A percentile compares a stretch with the other conserved stretches of the same genome.
Evolutionary conservation across 2,329 filamentous ascomycete species (phyloP).

Genomic region (Hymenoscyphus salicellus): DNA sequence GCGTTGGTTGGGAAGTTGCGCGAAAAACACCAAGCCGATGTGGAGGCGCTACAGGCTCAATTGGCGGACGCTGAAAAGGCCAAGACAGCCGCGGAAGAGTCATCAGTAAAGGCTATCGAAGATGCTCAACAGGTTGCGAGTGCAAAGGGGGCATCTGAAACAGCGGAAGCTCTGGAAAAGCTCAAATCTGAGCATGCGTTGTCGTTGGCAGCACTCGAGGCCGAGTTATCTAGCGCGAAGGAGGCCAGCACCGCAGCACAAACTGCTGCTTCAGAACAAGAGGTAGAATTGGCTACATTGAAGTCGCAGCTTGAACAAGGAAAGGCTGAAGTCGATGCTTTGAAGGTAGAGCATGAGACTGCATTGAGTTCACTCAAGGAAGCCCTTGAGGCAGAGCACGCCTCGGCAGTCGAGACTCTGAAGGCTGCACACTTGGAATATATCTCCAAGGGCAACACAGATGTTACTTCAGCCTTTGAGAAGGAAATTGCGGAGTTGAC

Average conservation of each 20-base stretch:
- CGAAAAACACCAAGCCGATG: constrained; percentile 28
- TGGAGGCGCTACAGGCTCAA: constrained; percentile 30
- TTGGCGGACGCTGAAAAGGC: constrained; percentile 30
- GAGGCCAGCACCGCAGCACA: constrained; percentile 40
- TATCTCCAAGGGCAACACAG: constrained; percentile 46
- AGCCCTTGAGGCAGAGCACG: constrained; percentile 50
- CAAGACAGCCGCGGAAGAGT: constrained; percentile 25
- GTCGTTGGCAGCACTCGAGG: constrained; percentile 27
- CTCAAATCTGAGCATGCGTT: constrained; percentile 43
- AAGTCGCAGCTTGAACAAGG: constrained; percentile 42
- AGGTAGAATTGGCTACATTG: constrained; percentile 34
- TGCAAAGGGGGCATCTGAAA: constrained; percentile 31
- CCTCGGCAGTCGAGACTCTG: constrained; percentile 47
- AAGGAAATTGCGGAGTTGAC: constrained; percentile 50
- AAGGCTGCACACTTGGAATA: constrained; percentile 52
- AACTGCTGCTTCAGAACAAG: constrained; percentile 37
- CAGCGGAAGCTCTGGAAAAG: constrained; percentile 50
- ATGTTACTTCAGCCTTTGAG: constrained; percentile 46
- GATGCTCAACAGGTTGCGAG: constrained; percentile 31
- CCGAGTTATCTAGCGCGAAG: constrained; percentile 48
- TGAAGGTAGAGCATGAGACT: constrained; percentile 38
- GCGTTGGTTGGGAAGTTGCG: constrained; percentile 45
- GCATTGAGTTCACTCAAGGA: constrained; percentile 49
- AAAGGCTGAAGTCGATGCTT: constrained; percentile 28
- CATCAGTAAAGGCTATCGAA: constrained; percentile 32